Conservation (phyloP, 2,329 filamentous ascomycete species). For the Shiraia bambusicola region DNA sequence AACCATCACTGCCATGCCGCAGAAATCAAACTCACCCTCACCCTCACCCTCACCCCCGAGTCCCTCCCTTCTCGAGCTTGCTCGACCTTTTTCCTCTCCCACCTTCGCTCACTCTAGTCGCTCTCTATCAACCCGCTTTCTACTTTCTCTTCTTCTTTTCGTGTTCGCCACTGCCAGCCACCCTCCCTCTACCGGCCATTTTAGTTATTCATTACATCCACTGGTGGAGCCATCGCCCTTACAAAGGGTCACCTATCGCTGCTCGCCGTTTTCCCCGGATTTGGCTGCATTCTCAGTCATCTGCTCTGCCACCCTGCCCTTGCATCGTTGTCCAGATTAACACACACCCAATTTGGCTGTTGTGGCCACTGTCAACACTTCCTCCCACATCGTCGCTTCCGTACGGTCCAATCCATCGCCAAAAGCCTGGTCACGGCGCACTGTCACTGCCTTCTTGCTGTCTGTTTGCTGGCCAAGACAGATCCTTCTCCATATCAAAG, state of each 20-base stretch:
- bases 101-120: constrained; percentile 32
- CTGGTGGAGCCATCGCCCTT: constrained; percentile 27
- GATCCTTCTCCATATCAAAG: constrained; percentile 35
- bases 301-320: constrained; percentile 30
- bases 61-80: constrained; percentile 13
- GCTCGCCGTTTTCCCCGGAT: constrained; percentile 25
- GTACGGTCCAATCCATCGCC: constrained; percentile 24
- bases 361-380: constrained; percentile 21
- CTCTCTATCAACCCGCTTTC: constrained; percentile 28
- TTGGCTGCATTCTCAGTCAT: constrained; percentile 28
- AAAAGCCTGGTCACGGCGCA: constrained; percentile 29
- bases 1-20: constrained; percentile 5
- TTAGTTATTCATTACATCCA: constrained; percentile 30
- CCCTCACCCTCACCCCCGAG: constrained; percentile 23
- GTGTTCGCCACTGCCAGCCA: constrained; percentile 19
- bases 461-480: constrained; percentile 44
- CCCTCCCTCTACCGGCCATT: constrained; percentile 28
- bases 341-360: constrained; percentile 25
- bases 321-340: constrained; percentile 36
- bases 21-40: constrained; percentile 27
- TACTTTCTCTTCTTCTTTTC: constrained; percentile 30
- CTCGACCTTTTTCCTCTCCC: constrained; percentile 19
- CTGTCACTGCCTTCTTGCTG: constrained; percentile 24
- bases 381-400: constrained; percentile 19
- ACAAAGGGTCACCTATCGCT: constrained; percentile 24